Percentiles rank a stretch among this genome's conserved stretches.
phyloP scores from a whole-genome alignment of 805 yeast species.

The Millerozyma miso region DNA sequence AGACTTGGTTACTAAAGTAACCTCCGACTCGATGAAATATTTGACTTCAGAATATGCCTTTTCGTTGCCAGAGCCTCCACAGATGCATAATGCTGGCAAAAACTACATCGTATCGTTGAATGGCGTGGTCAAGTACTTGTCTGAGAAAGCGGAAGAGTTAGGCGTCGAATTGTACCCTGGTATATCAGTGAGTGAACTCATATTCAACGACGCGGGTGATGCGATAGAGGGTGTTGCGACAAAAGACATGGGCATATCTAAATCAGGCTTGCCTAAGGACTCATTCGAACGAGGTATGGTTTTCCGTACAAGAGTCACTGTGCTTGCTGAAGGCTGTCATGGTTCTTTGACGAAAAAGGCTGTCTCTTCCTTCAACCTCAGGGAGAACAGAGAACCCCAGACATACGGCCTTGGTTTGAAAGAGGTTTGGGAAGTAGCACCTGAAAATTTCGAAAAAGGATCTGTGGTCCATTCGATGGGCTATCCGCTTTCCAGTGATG shows the following conservation, averaged over 20 bases:
- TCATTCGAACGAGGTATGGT: conserved; percentile 97
- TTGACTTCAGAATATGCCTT: conserved; percentile 57
- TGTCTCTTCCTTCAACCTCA: conserved; percentile 62
- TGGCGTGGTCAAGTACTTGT: conserved; percentile 73
- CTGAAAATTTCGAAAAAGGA: conserved; percentile 77
- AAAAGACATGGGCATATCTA: conserved; percentile 82
- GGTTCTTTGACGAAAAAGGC: conserved; percentile 85
- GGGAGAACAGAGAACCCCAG: conserved; percentile 66
- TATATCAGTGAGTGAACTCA: conserved; percentile 75
- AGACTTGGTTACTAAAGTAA: conserved; percentile 69
- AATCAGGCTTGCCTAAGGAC: conserved; percentile 70
- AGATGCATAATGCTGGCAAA: conserved; percentile 72
- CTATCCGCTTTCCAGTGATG: conserved; percentile 66
- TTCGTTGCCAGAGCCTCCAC: conserved; percentile 91
- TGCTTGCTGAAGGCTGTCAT: conserved; percentile 97
- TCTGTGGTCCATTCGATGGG: conserved; percentile 86
- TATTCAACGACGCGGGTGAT: conserved; percentile 50
- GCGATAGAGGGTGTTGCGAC: conserved; percentile 89
- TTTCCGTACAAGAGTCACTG: conserved; percentile 84
- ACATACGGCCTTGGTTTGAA: conserved; percentile 95
- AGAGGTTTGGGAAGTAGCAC: conserved; percentile 94
- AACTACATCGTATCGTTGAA: conserved; percentile 84
- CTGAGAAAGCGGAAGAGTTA: conserved; percentile 85
- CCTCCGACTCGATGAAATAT: conserved; percentile 68
- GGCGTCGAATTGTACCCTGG: conserved; percentile 95